Conservation (phyloP, 768 basidiomycete genomes). For the Aureoboletus auriporus region DNA sequence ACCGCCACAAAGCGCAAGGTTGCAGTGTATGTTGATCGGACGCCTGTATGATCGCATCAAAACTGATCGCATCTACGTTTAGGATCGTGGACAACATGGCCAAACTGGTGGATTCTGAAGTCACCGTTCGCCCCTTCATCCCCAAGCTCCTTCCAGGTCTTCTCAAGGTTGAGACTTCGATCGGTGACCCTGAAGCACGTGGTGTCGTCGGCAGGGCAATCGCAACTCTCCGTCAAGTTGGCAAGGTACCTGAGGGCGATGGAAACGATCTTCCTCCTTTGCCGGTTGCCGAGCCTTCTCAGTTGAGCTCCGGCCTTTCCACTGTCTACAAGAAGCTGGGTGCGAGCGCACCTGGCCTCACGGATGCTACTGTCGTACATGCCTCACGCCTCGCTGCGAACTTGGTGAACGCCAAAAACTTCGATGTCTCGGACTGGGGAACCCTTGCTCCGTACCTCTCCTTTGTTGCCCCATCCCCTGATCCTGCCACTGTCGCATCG, state of each 20-base stretch:
- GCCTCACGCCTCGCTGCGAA: conserved; percentile 77
- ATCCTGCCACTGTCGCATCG: conserved; percentile 61
- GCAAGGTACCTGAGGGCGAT: conserved; percentile 81
- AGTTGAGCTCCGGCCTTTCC: conserved; percentile 62
- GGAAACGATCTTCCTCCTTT: conserved; percentile 89
- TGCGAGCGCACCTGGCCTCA: conserved; percentile 49
- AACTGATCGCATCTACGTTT: conserved; percentile 22
- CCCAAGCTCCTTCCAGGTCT: conserved; percentile 93
- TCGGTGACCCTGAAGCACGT: conserved; percentile 98
- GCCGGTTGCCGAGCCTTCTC: conserved; percentile 68
- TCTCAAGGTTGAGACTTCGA: conserved; percentile 90
- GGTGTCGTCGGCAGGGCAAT: conserved; percentile 89
- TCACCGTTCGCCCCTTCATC: conserved; percentile 95
- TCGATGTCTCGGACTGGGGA: conserved; percentile 87
- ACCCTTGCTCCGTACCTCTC: conserved; percentile 71
- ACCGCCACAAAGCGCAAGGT: conserved; percentile 97
- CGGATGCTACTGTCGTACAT: conserved; percentile 62
- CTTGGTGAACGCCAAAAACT: conserved; percentile 88
- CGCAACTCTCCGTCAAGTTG: conserved; percentile 91
- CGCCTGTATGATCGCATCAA: conserved; percentile 8
- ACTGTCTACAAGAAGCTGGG: conserved; percentile 85
- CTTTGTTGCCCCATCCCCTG: conserved; percentile 61
- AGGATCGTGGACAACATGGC: conserved; percentile 98
- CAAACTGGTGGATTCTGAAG: conserved; percentile 91
- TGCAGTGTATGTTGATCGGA: conserved; percentile 68